Evolutionary conservation across 1,284 basidiomycete species (phyloP), one percentile per base, ranked within the genome.

Genomic region (Puccinia horiana): DNA sequence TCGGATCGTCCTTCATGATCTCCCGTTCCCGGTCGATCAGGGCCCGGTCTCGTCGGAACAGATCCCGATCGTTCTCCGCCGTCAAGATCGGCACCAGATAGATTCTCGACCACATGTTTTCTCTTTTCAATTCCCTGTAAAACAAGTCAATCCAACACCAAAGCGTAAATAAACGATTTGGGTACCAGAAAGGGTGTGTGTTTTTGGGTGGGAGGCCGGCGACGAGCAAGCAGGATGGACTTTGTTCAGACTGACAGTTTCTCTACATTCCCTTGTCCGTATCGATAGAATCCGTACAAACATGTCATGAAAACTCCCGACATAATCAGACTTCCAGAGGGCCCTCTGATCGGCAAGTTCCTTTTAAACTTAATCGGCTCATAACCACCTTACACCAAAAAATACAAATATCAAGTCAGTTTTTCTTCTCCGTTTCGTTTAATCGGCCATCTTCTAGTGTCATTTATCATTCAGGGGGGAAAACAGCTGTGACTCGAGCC

Each of bases 31-130:
- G 89, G 74, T 89, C 92, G 82, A 93, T 74, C 72, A 92, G 91
- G n/a, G 94, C 95, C 85, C 92, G 90, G 85, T 92, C 89, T 76
- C 95, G 91, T 84, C 95, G 90, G 89, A 93, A 96, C 74, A 90
- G 90, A 87, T 96, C 95, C 83, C 96, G 92, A 89, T 99, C 96
- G 20, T 92, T 92, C 88, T 99, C 96, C 72, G 96, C 96, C 84
- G 96, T 90, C 69, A 97, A 90, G 83, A 98, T 87, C 23, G 96
- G 96, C 61, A 96, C 93, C 69, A 98, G 90, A 89, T 99, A 92
- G 86, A 99, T 96, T 84, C 96, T 91, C 83, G 95, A 94, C 96
- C 96, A 98, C 65, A 92, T 91, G 88, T 93, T 93, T 89, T 99
- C 96, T 84, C 97, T 91, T 87, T 93, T 90, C 76, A 99, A 90